phyloP scores from a whole-genome alignment of 2,329 filamentous ascomycete species.

The Pezicula carpinea region DNA sequence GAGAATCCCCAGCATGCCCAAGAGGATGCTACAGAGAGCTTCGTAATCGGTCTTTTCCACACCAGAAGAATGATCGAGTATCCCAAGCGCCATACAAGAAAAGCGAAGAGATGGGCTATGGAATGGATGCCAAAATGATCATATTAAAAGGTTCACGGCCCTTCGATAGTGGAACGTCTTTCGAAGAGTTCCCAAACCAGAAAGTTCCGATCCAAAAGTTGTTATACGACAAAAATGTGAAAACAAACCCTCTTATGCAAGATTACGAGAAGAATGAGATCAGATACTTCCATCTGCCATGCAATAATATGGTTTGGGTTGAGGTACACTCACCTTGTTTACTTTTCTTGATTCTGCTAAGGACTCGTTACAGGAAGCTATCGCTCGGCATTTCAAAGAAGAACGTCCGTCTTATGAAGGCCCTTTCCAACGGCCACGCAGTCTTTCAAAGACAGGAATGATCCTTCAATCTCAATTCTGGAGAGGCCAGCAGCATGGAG shows the following conservation, averaged over 20 bases:
- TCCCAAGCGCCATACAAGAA: background rate
- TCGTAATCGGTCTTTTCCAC: no score
- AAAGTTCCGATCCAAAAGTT: constrained; percentile 1
- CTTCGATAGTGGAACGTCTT: background rate
- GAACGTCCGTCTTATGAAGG: constrained; percentile 2
- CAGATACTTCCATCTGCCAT: constrained; percentile 24
- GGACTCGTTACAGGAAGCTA: no score
- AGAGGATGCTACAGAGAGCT: no score
- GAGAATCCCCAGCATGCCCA: no score
- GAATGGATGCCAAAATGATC: background rate
- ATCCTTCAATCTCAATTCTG: background rate
- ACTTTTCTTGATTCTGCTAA: no score
- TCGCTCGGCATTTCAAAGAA: no score
- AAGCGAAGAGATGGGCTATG: background rate
- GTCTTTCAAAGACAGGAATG: background rate
- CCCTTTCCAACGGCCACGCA: constrained; percentile 7
- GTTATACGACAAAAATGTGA: background rate
- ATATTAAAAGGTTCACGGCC: constrained; percentile 2
- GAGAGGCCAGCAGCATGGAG: background rate
- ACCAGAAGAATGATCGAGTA: no score
- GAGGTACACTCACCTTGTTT: constrained; percentile 11
- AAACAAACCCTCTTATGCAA: constrained; percentile 4
- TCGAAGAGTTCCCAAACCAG: constrained; percentile 4
- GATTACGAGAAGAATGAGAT: constrained; percentile 9
- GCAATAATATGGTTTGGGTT: constrained; percentile 27